Conservation (phyloP, 1,139 yeast species). For the Lodderomyces oxycetoniae region DNA sequence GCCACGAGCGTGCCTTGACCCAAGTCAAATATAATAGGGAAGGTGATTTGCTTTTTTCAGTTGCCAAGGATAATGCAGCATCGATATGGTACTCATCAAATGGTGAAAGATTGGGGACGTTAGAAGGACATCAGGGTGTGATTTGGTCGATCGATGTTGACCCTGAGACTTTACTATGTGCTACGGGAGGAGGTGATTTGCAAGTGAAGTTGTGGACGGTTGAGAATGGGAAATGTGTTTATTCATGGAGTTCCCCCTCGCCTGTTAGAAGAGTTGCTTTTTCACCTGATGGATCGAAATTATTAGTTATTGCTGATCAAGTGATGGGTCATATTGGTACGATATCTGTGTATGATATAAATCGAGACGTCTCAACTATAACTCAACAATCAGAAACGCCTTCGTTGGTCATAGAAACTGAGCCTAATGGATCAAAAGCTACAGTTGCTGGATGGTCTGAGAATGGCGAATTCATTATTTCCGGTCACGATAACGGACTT, state of each 20-base stretch:
- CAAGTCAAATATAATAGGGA: conserved; percentile 93
- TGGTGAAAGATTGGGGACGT: conserved; percentile 96
- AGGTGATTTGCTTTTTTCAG: conserved; percentile 90
- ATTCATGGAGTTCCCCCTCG: conserved; percentile 71
- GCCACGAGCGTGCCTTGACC: conserved; percentile 83
- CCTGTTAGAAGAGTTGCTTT: conserved; percentile 92
- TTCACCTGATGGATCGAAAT: conserved; percentile 63
- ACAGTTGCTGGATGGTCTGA: conserved; percentile 89
- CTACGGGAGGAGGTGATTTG: conserved; percentile 91
- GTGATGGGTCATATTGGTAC: conserved; percentile 91
- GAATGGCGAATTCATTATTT: conserved; percentile 66
- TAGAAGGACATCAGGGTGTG: conserved; percentile 83
- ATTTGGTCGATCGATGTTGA: conserved; percentile 94
- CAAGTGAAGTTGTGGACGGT: conserved; percentile 83
- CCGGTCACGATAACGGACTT: conserved; percentile 85
- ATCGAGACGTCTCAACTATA: conserved; percentile 33
- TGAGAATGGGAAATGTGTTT: conserved; percentile 69
- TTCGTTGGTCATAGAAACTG: conserved; percentile 57
- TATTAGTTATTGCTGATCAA: conserved; percentile 81
- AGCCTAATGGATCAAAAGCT: conserved; percentile 58
- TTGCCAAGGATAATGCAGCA: conserved; percentile 85
- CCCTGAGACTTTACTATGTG: conserved; percentile 57
- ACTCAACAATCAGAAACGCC: conserved; percentile 46
- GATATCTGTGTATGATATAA: conserved; percentile 62
- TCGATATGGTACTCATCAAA: conserved; percentile 92